Evolutionary conservation across 805 yeast species (phyloP).

Genomic region (Lachancea dasiensis): DNA sequence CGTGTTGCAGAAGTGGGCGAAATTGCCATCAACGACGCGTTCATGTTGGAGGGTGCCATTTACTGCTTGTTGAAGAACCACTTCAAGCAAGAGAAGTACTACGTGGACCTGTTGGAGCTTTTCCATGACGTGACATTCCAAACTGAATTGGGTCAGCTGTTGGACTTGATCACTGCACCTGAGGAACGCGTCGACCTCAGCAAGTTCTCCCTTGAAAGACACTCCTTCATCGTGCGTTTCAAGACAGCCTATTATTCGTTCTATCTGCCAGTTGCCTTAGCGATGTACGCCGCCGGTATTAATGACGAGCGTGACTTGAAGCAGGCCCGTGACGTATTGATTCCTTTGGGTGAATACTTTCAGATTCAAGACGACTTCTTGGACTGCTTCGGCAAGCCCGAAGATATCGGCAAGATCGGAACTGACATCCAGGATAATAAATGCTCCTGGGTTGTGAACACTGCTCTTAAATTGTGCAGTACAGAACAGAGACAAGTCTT

Average conservation of each 20-base stretch:
- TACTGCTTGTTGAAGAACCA: conserved; percentile 84
- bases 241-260: conserved; percentile 97
- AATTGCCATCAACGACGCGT: conserved; percentile 95
- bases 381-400: conserved; percentile 96
- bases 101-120: conserved; percentile 83
- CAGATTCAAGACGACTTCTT: conserved; percentile 97
- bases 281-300: conserved; percentile 88
- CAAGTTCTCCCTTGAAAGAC: conserved; percentile 83
- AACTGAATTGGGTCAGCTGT: conserved; percentile 93
- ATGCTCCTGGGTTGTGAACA: conserved; percentile 96
- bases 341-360: conserved; percentile 96
- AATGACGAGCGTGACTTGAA: conserved; percentile 64
- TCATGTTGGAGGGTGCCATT: conserved; percentile 93
- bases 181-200: conserved; percentile 86
- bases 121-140: conserved; percentile 97
- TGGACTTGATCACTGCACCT: conserved; percentile 95
- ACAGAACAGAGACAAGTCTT: conserved; percentile 77
- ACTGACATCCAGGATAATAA: conserved; percentile 98
- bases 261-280: conserved; percentile 94
- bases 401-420: conserved; percentile 96
- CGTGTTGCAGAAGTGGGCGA: conserved; percentile 71
- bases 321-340: conserved; percentile 81
- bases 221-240: conserved; percentile 90
- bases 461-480: conserved; percentile 72
- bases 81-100: conserved; percentile 75